Evolutionary conservation across 768 basidiomycete species (phyloP).

Genomic region (Bullera alba): DNA sequence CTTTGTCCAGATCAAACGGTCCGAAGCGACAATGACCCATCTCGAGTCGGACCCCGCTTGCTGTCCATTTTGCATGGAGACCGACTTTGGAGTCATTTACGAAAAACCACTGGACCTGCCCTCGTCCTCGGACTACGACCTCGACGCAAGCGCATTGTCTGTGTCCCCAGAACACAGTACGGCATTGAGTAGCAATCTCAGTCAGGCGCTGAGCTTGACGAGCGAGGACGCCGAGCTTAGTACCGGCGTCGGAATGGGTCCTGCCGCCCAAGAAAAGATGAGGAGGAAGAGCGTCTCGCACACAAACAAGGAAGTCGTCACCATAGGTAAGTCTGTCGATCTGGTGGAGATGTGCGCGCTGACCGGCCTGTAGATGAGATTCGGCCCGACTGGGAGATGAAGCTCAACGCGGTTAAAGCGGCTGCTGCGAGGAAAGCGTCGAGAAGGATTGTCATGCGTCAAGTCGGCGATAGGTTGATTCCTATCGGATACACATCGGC

Average conservation of each 20-base stretch:
- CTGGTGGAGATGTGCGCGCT: neutral
- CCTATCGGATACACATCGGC: slow-evolving; percentile 88
- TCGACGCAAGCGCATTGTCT: slow-evolving; percentile 14
- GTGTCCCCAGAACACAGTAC: slow-evolving; percentile 22
- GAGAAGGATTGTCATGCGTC: slow-evolving; percentile 89
- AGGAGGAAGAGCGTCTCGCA: slow-evolving; percentile 76
- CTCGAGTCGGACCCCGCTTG: slow-evolving; percentile 93
- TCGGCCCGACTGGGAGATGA: slow-evolving; percentile 96
- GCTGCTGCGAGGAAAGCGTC: slow-evolving; percentile 94
- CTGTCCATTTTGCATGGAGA: slow-evolving; percentile 95
- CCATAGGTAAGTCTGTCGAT: slow-evolving; percentile 59
- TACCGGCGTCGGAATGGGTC: slow-evolving; percentile 31
- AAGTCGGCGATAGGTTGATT: slow-evolving; percentile 87
- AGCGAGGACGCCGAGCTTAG: slow-evolving; percentile 27
- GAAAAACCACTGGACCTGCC: slow-evolving; percentile 50
- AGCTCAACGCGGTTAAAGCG: slow-evolving; percentile 86
- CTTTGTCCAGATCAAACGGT: slow-evolving; percentile 97
- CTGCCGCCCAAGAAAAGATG: slow-evolving; percentile 37
- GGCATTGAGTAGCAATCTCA: slow-evolving; percentile 22
- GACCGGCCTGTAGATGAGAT: slow-evolving; percentile 65
- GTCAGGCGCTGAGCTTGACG: slow-evolving; percentile 23
- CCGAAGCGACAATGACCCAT: slow-evolving; percentile 88
- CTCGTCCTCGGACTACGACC: neutral
- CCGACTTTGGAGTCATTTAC: slow-evolving; percentile 92
- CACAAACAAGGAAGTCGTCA: slow-evolving; percentile 82